Evolutionary conservation across 371 early-diverging fungal genomes (phyloP).

Genomic region (Haplosporangium sp.): DNA sequence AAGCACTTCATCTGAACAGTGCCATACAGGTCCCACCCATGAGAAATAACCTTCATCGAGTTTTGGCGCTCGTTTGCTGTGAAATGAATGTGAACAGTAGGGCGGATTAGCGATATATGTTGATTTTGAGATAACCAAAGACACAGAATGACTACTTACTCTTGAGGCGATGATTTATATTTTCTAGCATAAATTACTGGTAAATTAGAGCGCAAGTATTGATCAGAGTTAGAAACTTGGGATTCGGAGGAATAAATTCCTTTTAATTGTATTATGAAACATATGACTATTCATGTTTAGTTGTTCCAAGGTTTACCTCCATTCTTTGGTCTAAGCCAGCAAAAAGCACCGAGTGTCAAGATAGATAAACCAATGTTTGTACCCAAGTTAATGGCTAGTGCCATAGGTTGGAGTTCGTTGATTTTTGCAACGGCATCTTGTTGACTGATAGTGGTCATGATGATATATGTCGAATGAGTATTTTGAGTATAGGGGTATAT

Average conservation of each 20-base stretch:
- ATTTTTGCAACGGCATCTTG: neutral
- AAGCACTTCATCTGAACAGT: constrained; percentile 68
- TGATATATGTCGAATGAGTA: neutral
- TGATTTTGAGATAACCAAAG: neutral
- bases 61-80: constrained; percentile 76
- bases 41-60: constrained; percentile 68
- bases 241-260: constrained; percentile 4
- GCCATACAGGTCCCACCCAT: constrained; percentile 74
- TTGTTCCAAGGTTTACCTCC: constrained; percentile 55
- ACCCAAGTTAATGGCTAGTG: constrained; percentile 62
- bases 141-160: constrained; percentile 46
- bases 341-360: constrained; percentile 60
- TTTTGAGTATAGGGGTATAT: neutral
- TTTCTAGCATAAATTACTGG: constrained; percentile 66
- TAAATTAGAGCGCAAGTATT: neutral
- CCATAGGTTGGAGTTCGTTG: constrained; percentile 35
- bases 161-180: constrained; percentile 59
- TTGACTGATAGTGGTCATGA: constrained; percentile 27
- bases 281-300: neutral
- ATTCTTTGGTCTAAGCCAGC: constrained; percentile 64
- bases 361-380: constrained; percentile 60
- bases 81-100: neutral
- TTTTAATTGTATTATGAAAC: neutral
- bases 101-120: constrained; percentile 2
- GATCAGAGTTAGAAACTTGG: too few relatives aligned